Conservation (phyloP, 1,284 basidiomycete genomes). For the Thelephora terrestris region DNA sequence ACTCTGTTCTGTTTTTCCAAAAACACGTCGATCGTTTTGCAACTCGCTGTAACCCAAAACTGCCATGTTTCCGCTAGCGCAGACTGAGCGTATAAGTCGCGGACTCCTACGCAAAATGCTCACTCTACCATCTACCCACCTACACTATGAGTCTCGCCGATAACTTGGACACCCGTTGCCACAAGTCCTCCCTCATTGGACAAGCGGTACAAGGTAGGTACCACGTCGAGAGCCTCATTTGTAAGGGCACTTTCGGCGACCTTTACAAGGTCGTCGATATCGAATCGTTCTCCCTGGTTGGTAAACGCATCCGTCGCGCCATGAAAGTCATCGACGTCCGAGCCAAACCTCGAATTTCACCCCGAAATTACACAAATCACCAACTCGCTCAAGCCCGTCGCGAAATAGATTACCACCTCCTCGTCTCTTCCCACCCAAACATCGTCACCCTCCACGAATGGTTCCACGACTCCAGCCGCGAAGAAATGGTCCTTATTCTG, state of each 20-base stretch:
- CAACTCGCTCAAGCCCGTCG: constrained; percentile 2
- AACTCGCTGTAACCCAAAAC: too few species aligned
- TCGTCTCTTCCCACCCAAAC: constrained; percentile 43
- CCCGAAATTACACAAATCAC: constrained; percentile 7
- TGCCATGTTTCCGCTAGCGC: too few species aligned
- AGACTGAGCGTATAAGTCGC: too few species aligned
- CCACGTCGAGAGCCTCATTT: constrained; percentile 8
- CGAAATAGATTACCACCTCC: constrained; percentile 34
- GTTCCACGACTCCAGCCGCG: constrained; percentile 15
- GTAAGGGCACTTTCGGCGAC: constrained; percentile 23
- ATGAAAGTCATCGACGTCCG: constrained; percentile 20
- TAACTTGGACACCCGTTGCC: too few species aligned
- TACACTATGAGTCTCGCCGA: too few species aligned
- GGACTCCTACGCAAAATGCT: too few species aligned
- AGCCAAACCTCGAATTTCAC: constrained; percentile 3
- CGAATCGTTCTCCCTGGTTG: background rate
- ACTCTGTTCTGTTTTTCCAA: too few species aligned
- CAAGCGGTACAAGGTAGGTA: too few species aligned
- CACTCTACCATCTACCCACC: too few species aligned
- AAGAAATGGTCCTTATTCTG: constrained; percentile 43
- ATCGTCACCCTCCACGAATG: constrained; percentile 47
- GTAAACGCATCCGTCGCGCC: constrained; percentile 6
- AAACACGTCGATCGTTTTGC: too few species aligned
- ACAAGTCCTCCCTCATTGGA: too few species aligned
- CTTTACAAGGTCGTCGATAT: constrained; percentile 24